Conservation (phyloP, 345 rosid genomes). For the Combretum micranthum region DNA sequence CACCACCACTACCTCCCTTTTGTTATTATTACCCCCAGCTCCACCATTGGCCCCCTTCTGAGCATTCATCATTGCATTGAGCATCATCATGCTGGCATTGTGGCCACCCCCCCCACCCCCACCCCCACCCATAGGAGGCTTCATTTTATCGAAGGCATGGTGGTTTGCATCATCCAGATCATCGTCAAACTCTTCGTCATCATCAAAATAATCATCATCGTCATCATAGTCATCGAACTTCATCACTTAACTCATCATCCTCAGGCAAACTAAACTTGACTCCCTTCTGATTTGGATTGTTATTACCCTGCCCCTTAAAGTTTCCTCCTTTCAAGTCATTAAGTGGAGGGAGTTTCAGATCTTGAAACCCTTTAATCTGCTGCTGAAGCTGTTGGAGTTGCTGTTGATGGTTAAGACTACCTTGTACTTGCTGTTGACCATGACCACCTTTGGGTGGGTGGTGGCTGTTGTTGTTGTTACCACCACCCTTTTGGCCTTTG, state of each 20-base stretch:
- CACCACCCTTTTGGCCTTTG: constrained; percentile 39
- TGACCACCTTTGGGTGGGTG: constrained; percentile 39
- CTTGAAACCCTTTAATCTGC: constrained; percentile 63
- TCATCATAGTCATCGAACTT: too few species aligned
- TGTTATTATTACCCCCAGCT: constrained; percentile 6
- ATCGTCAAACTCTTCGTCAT: constrained; percentile 36
- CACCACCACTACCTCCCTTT: constrained; percentile 23
- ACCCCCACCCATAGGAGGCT: constrained; percentile 33
- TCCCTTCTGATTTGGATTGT: constrained; percentile 43
- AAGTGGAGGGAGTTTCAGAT: constrained; percentile 49
- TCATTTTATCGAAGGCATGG: constrained; percentile 39
- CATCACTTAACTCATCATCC: constrained; percentile 47
- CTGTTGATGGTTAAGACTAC: constrained; percentile 39
- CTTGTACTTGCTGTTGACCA: constrained; percentile 6
- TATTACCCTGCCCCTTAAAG: constrained; percentile 7
- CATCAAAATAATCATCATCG: constrained; percentile 38
- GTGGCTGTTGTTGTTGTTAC: constrained; percentile 26
- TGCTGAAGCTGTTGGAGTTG: constrained; percentile 56
- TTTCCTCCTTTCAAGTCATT: constrained; percentile 49
- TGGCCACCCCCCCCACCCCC: constrained; percentile 9
- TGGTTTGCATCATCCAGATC: constrained; percentile 31
- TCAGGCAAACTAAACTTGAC: constrained; percentile 47
- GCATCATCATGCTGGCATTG: constrained; percentile 34
- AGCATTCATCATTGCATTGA: constrained; percentile 40
- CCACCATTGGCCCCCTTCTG: constrained; percentile 36